Evolutionary conservation across 1,139 yeast species (phyloP), one percentile per base, ranked within the genome.

Genomic region (Suhomyces anneliseae): DNA sequence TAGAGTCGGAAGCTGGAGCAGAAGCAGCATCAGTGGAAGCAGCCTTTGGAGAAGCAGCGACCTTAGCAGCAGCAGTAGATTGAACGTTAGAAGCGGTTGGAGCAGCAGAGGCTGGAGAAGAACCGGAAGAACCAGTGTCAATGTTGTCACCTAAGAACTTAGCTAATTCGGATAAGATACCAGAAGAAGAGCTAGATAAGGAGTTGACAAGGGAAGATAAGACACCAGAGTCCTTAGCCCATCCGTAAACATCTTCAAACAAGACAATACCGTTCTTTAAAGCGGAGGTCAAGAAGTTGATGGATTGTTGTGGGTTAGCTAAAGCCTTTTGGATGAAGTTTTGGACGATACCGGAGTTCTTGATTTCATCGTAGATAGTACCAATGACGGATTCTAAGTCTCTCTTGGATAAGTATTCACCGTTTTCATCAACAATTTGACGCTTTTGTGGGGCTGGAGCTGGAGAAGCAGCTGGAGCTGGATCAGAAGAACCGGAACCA

Each of bases 141-240:
- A 34, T 26, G 14, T 12, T 15, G 24, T 38, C 29, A 19, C 39
- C 39, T 14, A 37, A 27, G 43, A 42, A 39, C 4, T 34, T 14
- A 9, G 44, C 50, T 6, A 44, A 12, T 27, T 62, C 56, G 48
- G 63, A 66, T 56, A 59, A 64, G 44, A 64, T 50, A 47, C 71
- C 69, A 51, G 72, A 72, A 59, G 68, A 60, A 12, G 38, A 34
- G 14, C 33, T 8, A 37, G 56, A 52, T 48, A 74, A 57, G 64
- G 65, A 72, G 38, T 51, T 44, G 46, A 74, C 57, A 50, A 66
- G 70, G 19, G 60, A 45, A 52, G 56, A 58, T 58, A 75, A 68
- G 40, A 74, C 48, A 50, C 79, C 79, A 27, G 68, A 61, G 19
- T 55, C 45, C 60, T 73, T 70, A 51, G 78, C 72, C 76, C 76